Conservation (phyloP, 345 rosid genomes). For the Euphorbia peplus region DNA sequence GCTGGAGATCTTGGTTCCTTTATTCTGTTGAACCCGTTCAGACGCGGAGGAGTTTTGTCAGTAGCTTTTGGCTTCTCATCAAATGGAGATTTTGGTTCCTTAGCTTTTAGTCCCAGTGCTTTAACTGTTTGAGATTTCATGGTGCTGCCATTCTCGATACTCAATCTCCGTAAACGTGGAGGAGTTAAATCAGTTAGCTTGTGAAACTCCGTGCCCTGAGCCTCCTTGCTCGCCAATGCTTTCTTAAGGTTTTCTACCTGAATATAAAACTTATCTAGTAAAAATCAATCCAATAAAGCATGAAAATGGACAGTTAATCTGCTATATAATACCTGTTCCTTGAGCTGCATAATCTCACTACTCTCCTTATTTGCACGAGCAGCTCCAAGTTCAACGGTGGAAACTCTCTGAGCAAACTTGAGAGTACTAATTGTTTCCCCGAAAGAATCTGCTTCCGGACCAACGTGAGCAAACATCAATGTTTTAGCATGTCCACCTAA, state of each 20-base stretch:
- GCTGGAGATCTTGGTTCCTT: conserved; percentile 45
- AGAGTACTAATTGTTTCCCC: conserved; percentile 81
- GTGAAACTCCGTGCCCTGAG: conserved; percentile 28
- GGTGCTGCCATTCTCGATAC: neutral
- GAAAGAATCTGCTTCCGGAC: conserved; percentile 80
- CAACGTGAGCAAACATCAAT: conserved; percentile 88
- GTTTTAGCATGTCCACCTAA: conserved; percentile 91
- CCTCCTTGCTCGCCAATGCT: conserved; percentile 64
- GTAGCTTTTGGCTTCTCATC: conserved; percentile 31
- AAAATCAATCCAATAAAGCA: neutral
- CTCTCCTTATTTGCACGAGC: conserved; percentile 78
- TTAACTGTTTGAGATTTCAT: neutral
- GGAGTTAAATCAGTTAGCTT: conserved; percentile 42
- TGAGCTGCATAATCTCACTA: conserved; percentile 73
- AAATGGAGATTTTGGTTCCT: conserved; percentile 41
- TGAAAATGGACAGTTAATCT: neutral
- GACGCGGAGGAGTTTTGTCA: conserved; percentile 72
- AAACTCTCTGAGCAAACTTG: conserved; percentile 88
- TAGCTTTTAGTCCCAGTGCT: conserved; percentile 37
- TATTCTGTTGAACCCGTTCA: conserved; percentile 30
- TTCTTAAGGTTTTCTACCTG: conserved; percentile 84
- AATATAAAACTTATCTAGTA: neutral
- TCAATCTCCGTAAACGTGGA: conserved; percentile 15
- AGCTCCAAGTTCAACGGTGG: conserved; percentile 78
- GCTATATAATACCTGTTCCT: conserved; percentile 68